Evolutionary conservation across 352 stramenopile species (phyloP), one percentile per base, ranked within the genome.

Genomic region (Lagenidium giganteum): DNA sequence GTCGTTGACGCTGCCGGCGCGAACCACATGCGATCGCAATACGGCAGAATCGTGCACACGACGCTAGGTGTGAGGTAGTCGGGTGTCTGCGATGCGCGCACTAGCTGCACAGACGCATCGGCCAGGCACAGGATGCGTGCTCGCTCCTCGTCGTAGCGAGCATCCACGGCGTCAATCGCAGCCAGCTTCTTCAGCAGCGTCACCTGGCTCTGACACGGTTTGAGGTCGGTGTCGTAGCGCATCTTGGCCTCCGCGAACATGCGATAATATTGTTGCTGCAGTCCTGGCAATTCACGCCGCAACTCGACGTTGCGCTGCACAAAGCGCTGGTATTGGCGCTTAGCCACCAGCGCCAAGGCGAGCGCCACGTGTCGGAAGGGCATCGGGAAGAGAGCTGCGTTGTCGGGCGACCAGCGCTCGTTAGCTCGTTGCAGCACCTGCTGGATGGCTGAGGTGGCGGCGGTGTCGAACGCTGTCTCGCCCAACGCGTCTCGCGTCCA

Each of bases 21-120:
- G 48, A 88, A 88, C 75, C 75, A 88, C 42, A 84, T 70, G 11
- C 75, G 62, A 8, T 36, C 27, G 33, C 70, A 88, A 27, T 66
- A 85, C 3, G 65, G 61, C 13, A 88, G 37, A 22, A 88, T 81
- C 8, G 33, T 57, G 1, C 54, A 36, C 14, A 84, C 54, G 8
- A 58, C 50, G 3, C 13, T 8, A 22, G 65, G 48, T 13, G 50
- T 26, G n/a, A 88, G 47, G 28, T 51, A 58, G 3, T 52, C 47
- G 5, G 51, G 42, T 21, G 47, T 51, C 27, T 69, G 41, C 14
- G 50, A 54, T 17, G 63, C 35, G 4, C 51, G 61, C 20, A 70
- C 57, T 17, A 43, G 46, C 17, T 71, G 46, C 0, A 79, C 33
- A 1, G 69, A 67, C 0, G 54, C 37, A 30, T 84, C 60, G 1